Conservation (phyloP, 495 filamentous ascomycete genomes). For the Xylaria grammica region DNA sequence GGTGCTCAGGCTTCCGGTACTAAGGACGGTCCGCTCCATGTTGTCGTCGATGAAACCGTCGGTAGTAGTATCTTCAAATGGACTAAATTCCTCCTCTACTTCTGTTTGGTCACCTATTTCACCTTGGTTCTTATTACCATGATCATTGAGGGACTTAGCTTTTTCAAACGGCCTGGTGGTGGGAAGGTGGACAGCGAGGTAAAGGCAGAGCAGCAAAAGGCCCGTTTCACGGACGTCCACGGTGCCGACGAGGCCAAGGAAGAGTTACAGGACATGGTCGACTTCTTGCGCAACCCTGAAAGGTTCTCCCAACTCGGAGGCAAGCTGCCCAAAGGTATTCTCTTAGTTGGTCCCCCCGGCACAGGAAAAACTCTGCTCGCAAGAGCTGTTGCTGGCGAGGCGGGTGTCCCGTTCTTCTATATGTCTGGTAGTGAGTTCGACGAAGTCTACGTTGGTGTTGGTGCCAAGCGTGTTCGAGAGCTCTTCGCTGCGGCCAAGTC, state of each 20-base stretch:
- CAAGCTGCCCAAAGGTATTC: constrained; percentile 94
- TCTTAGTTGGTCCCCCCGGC: constrained; percentile 93
- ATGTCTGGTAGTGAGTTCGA: constrained; percentile 99
- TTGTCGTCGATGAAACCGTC: constrained; percentile 92
- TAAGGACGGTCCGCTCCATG: constrained; percentile 83
- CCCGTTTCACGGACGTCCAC: constrained; percentile 92
- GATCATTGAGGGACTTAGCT: constrained; percentile 75
- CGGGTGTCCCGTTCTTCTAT: constrained; percentile 98
- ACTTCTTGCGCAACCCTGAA: constrained; percentile 91
- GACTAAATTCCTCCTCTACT: constrained; percentile 83
- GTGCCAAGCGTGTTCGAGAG: constrained; percentile 95
- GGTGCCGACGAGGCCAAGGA: constrained; percentile 98
- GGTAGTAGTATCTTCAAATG: constrained; percentile 82
- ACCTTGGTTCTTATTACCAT: constrained; percentile 76
- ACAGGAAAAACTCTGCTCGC: constrained; percentile 98
- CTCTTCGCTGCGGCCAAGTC: constrained; percentile 86
- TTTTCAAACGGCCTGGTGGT: constrained; percentile 77
- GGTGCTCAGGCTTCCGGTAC: constrained; percentile 57
- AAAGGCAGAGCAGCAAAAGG: constrained; percentile 86
- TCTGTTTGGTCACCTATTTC: constrained; percentile 75
- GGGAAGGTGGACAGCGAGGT: constrained; percentile 75
- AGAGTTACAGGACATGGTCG: constrained; percentile 94
- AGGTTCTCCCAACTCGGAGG: constrained; percentile 90
- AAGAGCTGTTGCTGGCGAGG: constrained; percentile 94
- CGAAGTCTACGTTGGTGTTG: constrained; percentile 97